These are phyloP conservation scores for Claviceps fusiformis DNA, from an alignment of 2,329 filamentous ascomycete genomes.

Conservation along the genomic window DNA sequence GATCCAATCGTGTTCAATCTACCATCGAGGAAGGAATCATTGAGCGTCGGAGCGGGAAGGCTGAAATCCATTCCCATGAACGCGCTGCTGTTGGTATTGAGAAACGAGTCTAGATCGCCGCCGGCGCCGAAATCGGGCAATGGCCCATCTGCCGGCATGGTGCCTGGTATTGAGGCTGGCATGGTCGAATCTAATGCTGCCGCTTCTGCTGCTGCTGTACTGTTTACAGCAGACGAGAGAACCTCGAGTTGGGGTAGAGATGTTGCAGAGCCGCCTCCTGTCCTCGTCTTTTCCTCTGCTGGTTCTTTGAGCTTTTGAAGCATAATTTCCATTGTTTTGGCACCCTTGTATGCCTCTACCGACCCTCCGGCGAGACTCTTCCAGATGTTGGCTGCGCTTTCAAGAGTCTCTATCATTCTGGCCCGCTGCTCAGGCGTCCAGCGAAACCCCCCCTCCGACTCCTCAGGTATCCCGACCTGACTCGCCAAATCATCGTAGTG, in stretches of 20 bases:
- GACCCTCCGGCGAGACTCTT: conserved; percentile 60
- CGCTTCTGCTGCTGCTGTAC: conserved; percentile 16
- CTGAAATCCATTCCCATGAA: conserved; percentile 33
- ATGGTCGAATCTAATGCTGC: conserved; percentile 20
- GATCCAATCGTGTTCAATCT: conserved; percentile 12
- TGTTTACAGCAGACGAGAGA: conserved; percentile 21
- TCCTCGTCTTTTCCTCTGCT: conserved; percentile 3
- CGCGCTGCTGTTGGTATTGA: conserved; percentile 23
- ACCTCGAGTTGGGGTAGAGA: conserved; percentile 10
- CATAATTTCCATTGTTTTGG: conserved; percentile 69
- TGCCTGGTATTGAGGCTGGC: conserved; percentile 6
- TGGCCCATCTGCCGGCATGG: conserved; percentile 15
- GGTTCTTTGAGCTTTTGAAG: conserved; percentile 53
- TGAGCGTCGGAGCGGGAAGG: conserved; percentile 16
- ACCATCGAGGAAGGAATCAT: conserved; percentile 19
- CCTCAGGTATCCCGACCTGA: conserved; percentile 25
- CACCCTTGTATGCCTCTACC: conserved; percentile 83
- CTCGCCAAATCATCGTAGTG: conserved; percentile 49
- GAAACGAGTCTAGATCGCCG: conserved; percentile 15
- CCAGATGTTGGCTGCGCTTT: conserved; percentile 68
- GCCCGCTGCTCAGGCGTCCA: conserved; percentile 48
- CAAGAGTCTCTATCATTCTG: conserved; percentile 65
- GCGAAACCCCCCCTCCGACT: conserved; percentile 33
- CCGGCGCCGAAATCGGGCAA: conserved; percentile 14
- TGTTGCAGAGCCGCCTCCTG: background rate